Evolutionary conservation across 164 flowering plant genomes (phyloP), one percentile per base, ranked within the genome.

Genomic region (Tinospora cordifolia): DNA sequence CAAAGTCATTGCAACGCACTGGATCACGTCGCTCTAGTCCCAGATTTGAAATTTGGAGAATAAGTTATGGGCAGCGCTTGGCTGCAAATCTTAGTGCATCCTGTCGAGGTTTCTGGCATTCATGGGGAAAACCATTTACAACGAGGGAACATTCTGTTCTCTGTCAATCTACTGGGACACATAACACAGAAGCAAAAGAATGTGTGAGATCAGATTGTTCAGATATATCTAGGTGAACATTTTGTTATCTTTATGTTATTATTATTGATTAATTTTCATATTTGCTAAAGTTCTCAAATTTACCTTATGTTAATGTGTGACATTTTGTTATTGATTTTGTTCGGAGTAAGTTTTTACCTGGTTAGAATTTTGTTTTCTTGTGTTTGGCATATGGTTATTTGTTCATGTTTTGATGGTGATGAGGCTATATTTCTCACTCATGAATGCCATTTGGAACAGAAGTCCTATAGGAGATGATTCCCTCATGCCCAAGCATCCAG

Each of bases 91-190:
- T 58, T 27, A 79, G 72, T 12, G 76, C 78, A 59, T 74, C 76
- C 46, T 38, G 73, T 9, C 79, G 74, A 21, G 69, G 68, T 34
- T 71, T 71, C 11, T 69, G 77, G 80, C 58, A 67, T 22, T 49
- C 65, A 40, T 75, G 64, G 74, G 68, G 80, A 73, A 85, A 81
- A 76, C 75, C 76, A 19, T 39, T 63, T 68, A 72, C 69, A 57
- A 73, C 74, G 66, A 77, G 75, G 64, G 78, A 79, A 69, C 76
- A 79, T 71, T 74, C 82, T 67, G 73, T 76, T 13, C 59, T 79
- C 68, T 87, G 94, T 75, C 72, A 65, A 6, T 87, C 87, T 14
- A 81, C 75, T 66, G 76, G 85, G 78, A 80, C 80, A 69, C 82
- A 70, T 21, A 75, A 80, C 39, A 70, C 83, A n/a, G 86, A 85